Percentiles rank a stretch among this genome's conserved stretches.
These are phyloP conservation scores for Venustampulla echinocandica DNA, from an alignment of 495 filamentous ascomycete species.

Conservation along the genomic window DNA sequence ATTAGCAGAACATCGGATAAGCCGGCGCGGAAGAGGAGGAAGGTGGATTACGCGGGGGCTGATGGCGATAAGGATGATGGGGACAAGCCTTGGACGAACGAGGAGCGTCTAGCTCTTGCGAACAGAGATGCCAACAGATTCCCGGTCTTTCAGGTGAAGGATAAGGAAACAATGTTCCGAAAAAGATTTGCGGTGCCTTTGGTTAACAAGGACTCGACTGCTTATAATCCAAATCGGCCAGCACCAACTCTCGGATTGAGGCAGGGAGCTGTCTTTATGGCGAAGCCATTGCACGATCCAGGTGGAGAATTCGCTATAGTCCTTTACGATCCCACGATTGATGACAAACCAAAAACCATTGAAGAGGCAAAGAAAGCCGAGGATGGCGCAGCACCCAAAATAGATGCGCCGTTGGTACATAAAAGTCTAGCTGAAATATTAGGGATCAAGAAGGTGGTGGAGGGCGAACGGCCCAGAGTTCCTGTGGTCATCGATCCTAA, in stretches of 20 bases:
- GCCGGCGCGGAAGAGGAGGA: slow-evolving; percentile 76
- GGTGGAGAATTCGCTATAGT: slow-evolving; percentile 96
- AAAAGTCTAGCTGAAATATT: slow-evolving; percentile 94
- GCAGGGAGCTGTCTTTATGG: slow-evolving; percentile 74
- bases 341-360: slow-evolving; percentile 60
- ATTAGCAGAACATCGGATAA: slow-evolving; percentile 65
- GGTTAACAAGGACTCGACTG: slow-evolving; percentile 63
- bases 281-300: slow-evolving; percentile 88
- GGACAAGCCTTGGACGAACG: slow-evolving; percentile 81
- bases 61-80: slow-evolving; percentile 61
- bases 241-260: slow-evolving; percentile 83
- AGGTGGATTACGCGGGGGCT: slow-evolving; percentile 80
- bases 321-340: slow-evolving; percentile 87
- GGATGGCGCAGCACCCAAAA: slow-evolving; percentile 37
- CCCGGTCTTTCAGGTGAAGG: slow-evolving; percentile 80
- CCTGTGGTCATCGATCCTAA: slow-evolving; percentile 95
- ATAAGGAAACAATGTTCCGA: slow-evolving; percentile 73
- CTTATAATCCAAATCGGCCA: slow-evolving; percentile 68
- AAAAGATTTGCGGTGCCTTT: slow-evolving; percentile 80
- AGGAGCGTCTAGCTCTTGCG: slow-evolving; percentile 75
- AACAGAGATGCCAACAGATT: slow-evolving; percentile 86
- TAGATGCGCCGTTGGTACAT: slow-evolving; percentile 79
- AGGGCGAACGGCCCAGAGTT: slow-evolving; percentile 72
- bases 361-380: slow-evolving; percentile 40
- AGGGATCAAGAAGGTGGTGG: slow-evolving; percentile 83